Conservation (phyloP, 495 filamentous ascomycete species). For the Penicillium canariense region DNA sequence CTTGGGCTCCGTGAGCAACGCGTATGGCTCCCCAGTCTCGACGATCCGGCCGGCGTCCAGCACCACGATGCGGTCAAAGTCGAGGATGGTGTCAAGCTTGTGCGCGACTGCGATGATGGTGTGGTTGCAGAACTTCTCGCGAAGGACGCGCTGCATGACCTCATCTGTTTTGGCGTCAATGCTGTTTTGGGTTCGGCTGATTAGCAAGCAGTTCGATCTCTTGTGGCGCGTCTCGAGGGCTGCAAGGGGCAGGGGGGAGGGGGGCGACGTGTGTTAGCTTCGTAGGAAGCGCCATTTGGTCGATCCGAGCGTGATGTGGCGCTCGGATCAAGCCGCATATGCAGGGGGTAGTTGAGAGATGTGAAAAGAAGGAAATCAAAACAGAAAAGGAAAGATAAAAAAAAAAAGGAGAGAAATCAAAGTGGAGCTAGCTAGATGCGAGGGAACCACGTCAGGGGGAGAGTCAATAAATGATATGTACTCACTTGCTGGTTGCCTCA, state of each 20-base stretch:
- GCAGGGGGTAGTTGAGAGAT: conserved; percentile 25
- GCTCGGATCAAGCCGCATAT: conserved; percentile 25
- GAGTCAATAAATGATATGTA: conserved; percentile 11
- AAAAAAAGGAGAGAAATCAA: background rate
- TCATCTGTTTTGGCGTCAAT: conserved; percentile 57
- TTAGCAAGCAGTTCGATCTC: conserved; percentile 3
- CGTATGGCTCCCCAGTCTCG: conserved; percentile 45
- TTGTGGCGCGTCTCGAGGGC: background rate
- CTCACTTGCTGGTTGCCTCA: conserved; percentile 52
- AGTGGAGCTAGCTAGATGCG: conserved; percentile 4
- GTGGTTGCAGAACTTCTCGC: conserved; percentile 53
- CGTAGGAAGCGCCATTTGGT: background rate
- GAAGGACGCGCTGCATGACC: conserved; percentile 58
- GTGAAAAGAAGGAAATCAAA: conserved; percentile 1
- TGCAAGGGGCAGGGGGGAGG: conserved; percentile 14
- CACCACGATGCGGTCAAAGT: conserved; percentile 51
- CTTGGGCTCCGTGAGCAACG: conserved; percentile 26
- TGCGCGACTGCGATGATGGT: conserved; percentile 65
- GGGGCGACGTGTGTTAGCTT: background rate
- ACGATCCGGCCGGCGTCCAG: conserved; percentile 46
- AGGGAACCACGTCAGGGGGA: conserved; percentile 19
- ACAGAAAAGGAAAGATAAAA: conserved; percentile 2
- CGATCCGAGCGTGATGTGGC: conserved; percentile 11
- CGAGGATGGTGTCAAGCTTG: conserved; percentile 57
- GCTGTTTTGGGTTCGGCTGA: conserved; percentile 20